These are phyloP conservation scores for Mycena capillaripes DNA, from an alignment of 768 basidiomycete species.

Conservation along the genomic window DNA sequence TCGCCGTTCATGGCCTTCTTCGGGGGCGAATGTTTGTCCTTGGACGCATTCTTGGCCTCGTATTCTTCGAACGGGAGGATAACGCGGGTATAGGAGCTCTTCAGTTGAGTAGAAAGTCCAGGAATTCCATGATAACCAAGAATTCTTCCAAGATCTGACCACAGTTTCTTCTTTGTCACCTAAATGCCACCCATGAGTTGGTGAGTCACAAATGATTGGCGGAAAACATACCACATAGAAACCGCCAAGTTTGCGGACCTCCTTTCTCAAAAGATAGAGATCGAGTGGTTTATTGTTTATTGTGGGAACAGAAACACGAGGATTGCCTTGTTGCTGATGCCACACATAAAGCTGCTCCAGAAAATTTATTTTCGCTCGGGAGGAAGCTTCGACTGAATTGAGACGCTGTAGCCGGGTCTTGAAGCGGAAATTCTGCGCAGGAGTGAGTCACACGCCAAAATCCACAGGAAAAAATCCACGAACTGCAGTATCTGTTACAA, in stretches of 20 bases:
- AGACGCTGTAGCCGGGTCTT: constrained; percentile 94
- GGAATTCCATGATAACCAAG: constrained; percentile 88
- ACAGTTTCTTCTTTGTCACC: constrained; percentile 89
- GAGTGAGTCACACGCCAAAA: constrained; percentile 41
- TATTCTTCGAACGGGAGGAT: constrained; percentile 98
- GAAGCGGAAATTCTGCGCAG: constrained; percentile 87
- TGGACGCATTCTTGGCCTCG: constrained; percentile 53
- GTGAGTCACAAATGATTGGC: constrained; percentile 1
- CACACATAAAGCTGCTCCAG: constrained; percentile 96
- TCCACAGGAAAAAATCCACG: constrained; percentile 57
- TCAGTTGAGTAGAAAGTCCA: constrained; percentile 89
- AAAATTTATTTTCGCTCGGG: constrained; percentile 97
- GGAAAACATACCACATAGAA: constrained; percentile 78
- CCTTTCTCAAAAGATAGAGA: constrained; percentile 93
- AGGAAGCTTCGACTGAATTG: constrained; percentile 97
- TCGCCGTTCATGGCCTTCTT: constrained; percentile 62
- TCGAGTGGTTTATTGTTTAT: constrained; percentile 95
- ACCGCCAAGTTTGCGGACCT: constrained; percentile 91
- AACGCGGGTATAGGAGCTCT: constrained; percentile 90
- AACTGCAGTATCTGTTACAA: constrained; percentile 95
- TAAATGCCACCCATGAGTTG: constrained; percentile 47
- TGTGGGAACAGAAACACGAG: constrained; percentile 91
- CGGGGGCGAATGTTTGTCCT: constrained; percentile 39
- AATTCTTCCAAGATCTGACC: constrained; percentile 87
- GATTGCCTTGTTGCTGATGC: constrained; percentile 95